Conservation (phyloP, 2,329 filamentous ascomycete genomes). For the Diplodia intermedia region DNA sequence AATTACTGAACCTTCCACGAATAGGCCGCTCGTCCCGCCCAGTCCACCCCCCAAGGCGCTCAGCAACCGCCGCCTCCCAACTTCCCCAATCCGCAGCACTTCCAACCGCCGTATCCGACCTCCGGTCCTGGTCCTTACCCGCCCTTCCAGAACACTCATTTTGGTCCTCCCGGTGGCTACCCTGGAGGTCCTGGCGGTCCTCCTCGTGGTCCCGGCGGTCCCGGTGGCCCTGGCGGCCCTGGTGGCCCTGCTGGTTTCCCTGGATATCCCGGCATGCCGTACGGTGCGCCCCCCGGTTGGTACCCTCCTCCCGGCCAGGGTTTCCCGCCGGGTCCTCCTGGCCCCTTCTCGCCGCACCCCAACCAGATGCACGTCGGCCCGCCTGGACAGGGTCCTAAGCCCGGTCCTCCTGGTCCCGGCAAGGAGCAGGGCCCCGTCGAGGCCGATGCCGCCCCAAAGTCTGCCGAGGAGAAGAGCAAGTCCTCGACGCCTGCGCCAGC, state of each 20-base stretch:
- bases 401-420: conserved; percentile 41
- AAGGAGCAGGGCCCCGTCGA: conserved; percentile 49
- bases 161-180: conserved; percentile 56
- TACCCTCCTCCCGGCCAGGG: conserved; percentile 77
- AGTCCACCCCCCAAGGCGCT: conserved; percentile 40
- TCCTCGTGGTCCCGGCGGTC: conserved; percentile 42
- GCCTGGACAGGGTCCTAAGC: conserved; percentile 53
- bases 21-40: conserved; percentile 32
- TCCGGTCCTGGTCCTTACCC: conserved; percentile 50
- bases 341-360: conserved; percentile 67
- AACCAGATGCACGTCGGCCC: conserved; percentile 63
- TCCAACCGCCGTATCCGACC: conserved; percentile 32
- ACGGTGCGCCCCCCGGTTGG: conserved; percentile 79
- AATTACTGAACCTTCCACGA: conserved; percentile 23
- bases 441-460: conserved; percentile 56
- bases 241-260: conserved; percentile 57
- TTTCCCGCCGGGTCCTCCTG: conserved; percentile 70
- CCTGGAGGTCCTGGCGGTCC: conserved; percentile 44
- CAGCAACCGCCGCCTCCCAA: conserved; percentile 48
- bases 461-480: conserved; percentile 63
- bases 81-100: conserved; percentile 38
- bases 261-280: conserved; percentile 76
- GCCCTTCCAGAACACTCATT: conserved; percentile 56
- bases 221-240: conserved; percentile 44
- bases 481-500: conserved; percentile 46